Percentiles rank a stretch among this genome's conserved stretches.
phyloP scores from a whole-genome alignment of 305 asterid species.

The Solanum chacoense region DNA sequence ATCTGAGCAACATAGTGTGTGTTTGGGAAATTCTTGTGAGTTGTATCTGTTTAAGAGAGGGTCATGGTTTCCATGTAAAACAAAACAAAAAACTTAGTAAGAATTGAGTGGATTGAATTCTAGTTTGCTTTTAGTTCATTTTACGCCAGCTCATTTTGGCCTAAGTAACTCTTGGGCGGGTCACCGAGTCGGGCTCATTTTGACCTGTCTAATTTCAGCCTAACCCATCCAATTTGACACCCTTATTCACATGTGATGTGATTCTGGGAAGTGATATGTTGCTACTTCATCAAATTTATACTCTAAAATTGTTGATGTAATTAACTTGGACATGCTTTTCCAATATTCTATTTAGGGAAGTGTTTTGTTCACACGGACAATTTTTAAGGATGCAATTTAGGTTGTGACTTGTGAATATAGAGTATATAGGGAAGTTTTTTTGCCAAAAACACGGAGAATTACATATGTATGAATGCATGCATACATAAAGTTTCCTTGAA shows the following conservation, averaged over 20 bases:
- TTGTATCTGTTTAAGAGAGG: background rate
- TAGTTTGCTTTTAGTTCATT: background rate
- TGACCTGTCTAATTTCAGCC: too few species aligned
- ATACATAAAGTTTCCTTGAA: background rate
- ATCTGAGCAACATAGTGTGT: background rate
- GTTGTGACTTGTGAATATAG: background rate
- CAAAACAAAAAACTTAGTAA: background rate
- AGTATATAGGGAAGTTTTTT: background rate
- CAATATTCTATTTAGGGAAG: background rate
- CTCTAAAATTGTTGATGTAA: too few species aligned
- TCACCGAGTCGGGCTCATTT: background rate
- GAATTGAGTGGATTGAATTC: background rate
- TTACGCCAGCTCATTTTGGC: background rate
- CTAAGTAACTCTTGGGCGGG: background rate
- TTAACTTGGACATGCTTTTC: background rate
- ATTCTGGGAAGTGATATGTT: too few species aligned
- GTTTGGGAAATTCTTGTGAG: background rate
- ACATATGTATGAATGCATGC: background rate
- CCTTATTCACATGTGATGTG: too few species aligned
- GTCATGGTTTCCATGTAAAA: background rate
- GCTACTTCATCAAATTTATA: too few species aligned
- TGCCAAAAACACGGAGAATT: background rate
- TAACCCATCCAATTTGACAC: too few species aligned
- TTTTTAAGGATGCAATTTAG: background rate
- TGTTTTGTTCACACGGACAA: background rate